Base-by-base conservation (phyloP, 495 filamentous ascomycete genomes). In the Penicillium paradoxum region DNA sequence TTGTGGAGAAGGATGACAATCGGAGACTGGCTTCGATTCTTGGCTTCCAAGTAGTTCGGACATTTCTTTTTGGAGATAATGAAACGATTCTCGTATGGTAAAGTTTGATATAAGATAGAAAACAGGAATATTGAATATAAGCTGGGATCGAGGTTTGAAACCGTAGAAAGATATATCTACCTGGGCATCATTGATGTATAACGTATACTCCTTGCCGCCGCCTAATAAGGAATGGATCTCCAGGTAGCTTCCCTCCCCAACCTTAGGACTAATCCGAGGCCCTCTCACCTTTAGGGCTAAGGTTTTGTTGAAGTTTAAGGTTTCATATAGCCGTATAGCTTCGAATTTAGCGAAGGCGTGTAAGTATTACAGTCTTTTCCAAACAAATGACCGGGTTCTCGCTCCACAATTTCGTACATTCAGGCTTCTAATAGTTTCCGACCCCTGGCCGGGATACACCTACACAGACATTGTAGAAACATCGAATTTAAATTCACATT, bases 41-140 rank as follows among this genome's bases (percentile, higher is more conserved):
- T 43, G 40, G 40, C 40, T 43, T 43, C 22, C 40, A 46, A 34
- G 30, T 46, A 46, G 30, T 46, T 34, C 44, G 44, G 44, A 46
- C 44, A 46, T 27, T 27, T 27, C 25, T n/a, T 46, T 46, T 46
- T 32, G 22, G 27, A 34, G 44, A 46, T 46, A 34, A 46, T 46
- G 10, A 34, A 46, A 46, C 44, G 29, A 46, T 21, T 46, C 30
- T 46, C 19, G 44, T 45, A 3, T 46, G 17, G 25, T 46, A 34
- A 22, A 22, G 4, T 46, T 46, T 46, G 44, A 15, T 46, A 22
- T 45, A 18, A 32, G 43, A 32, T 29, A 32, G 43, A n/a, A 18
- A 45, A n/a, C 21, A 45, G 43, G 17, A 45, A 30, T 19, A 18
- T 32, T 21, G n/a, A 32, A 45, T 13, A 32, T 32, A 46, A 46